These are phyloP conservation scores for Pleurozium schreberi DNA, from an alignment of 225 moss, liverwort and hornwort genomes.

Conservation along the genomic window DNA sequence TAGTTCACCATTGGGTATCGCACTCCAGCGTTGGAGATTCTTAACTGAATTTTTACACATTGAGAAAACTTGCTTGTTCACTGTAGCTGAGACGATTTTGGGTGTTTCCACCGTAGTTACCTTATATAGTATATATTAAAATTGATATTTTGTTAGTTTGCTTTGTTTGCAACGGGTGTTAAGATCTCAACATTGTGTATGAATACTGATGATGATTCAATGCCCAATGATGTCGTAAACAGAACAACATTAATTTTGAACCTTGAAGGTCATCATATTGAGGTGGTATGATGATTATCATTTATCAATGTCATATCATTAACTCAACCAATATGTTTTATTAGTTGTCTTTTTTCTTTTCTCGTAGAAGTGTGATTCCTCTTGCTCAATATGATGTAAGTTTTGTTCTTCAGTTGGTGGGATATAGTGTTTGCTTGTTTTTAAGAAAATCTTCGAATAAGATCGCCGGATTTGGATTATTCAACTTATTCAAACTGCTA, in stretches of 20 bases:
- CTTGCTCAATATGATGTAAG: not conserved
- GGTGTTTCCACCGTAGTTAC: no score
- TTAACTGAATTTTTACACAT: not conserved
- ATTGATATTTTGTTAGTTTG: not conserved
- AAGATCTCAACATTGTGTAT: rapidly evolving
- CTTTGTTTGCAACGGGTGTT: rapidly evolving
- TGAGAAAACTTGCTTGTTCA: not conserved
- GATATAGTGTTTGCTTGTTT: not conserved
- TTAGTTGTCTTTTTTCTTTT: not conserved
- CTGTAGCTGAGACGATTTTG: not conserved
- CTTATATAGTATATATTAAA: no score
- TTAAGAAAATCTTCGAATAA: not conserved
- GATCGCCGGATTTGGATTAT: not conserved
- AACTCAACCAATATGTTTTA: rapidly evolving
- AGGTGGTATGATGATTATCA: no score
- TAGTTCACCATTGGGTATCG: not conserved
- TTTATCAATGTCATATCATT: not conserved
- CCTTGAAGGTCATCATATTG: not conserved
- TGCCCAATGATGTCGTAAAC: not conserved
- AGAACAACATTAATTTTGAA: no score
- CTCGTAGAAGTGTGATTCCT: rapidly evolving
- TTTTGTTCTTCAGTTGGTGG: not conserved
- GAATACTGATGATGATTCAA: not conserved
- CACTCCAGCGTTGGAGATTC: not conserved
- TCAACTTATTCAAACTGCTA: not conserved